Conservation (phyloP, 225 moss, liverwort and hornwort genomes). For the Lunularia cruciata region DNA sequence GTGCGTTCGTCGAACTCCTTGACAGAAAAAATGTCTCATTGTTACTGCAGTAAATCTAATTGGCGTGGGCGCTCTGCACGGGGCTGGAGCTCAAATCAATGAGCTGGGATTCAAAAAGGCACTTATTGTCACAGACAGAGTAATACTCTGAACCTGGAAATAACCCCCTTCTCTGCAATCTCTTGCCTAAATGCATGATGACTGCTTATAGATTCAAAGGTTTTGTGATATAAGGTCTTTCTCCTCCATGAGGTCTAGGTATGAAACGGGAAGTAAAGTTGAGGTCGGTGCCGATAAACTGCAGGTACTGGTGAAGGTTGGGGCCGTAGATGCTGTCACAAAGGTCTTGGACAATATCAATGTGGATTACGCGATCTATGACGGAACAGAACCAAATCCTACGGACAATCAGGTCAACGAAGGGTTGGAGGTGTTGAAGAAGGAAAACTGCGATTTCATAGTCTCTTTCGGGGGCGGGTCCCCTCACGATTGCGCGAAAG, state of each 20-base stretch:
- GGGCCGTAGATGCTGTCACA: slow-evolving; percentile 12
- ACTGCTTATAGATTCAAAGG: no score
- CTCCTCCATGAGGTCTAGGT: no score
- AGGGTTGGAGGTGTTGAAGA: slow-evolving; percentile 21
- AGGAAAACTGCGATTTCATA: slow-evolving; percentile 19
- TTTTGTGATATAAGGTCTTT: no score
- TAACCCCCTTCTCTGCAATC: not conserved
- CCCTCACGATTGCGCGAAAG: slow-evolving; percentile 28
- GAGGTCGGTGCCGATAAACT: no score
- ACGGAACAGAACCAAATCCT: slow-evolving; percentile 28
- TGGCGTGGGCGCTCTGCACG: slow-evolving; percentile 17
- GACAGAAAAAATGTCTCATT: not conserved
- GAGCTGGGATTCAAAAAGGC: slow-evolving; percentile 23
- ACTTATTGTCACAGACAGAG: slow-evolving; percentile 26
- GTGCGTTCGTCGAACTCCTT: not conserved
- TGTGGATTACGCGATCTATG: slow-evolving; percentile 19
- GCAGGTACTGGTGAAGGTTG: slow-evolving; percentile 21
- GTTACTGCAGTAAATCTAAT: slow-evolving; percentile 3
- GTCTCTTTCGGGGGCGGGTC: slow-evolving; percentile 27
- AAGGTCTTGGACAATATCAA: slow-evolving; percentile 8
- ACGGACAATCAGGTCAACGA: slow-evolving; percentile 18
- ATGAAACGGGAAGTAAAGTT: no score
- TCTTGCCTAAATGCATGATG: no score
- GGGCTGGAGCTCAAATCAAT: slow-evolving; percentile 19
- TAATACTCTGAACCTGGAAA: not conserved